Percentiles rank a stretch among this genome's conserved stretches.
Conservation (phyloP, 768 basidiomycete genomes). For the Phlegmacium glaucopus region DNA sequence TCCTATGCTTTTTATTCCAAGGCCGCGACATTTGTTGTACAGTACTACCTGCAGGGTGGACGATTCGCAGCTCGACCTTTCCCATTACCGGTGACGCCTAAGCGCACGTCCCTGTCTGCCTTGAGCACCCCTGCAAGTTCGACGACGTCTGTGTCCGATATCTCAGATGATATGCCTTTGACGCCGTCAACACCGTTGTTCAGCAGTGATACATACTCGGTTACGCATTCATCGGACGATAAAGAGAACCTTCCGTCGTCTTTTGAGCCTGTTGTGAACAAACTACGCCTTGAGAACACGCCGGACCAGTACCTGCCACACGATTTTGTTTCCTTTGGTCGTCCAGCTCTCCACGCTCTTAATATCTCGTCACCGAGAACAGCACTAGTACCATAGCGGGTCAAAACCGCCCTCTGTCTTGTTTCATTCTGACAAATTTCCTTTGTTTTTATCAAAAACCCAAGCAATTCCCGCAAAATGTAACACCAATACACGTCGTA, state of each 20-base stretch:
- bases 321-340: slow-evolving; percentile 77
- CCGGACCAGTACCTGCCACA: slow-evolving; percentile 79
- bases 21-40: slow-evolving; percentile 89
- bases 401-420: slow-evolving; percentile 29
- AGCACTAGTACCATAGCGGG: slow-evolving; percentile 55
- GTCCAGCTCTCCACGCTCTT: slow-evolving; percentile 74
- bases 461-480: slow-evolving; percentile 67
- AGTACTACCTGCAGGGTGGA: slow-evolving; percentile 90
- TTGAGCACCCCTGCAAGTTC: slow-evolving; percentile 74
- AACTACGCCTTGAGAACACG: slow-evolving; percentile 61
- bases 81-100: slow-evolving; percentile 67
- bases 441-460: slow-evolving; percentile 50
- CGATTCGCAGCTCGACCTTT: slow-evolving; percentile 53
- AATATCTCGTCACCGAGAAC: slow-evolving; percentile 66
- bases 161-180: slow-evolving; percentile 80
- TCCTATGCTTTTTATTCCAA: slow-evolving; percentile 96
- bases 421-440: slow-evolving; percentile 36
- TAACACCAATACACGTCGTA: slow-evolving; percentile 72
- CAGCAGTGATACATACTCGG: slow-evolving; percentile 55
- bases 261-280: slow-evolving; percentile 73
- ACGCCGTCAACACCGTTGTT: slow-evolving; percentile 75
- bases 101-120: slow-evolving; percentile 49
- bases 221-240: slow-evolving; percentile 55
- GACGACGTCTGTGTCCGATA: slow-evolving; percentile 68
- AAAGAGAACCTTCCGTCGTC: slow-evolving; percentile 77